Percentiles rank a stretch among this genome's conserved stretches.
phyloP scores from a whole-genome alignment of 352 stramenopile genomes.

The Paralagenidium karlingii region DNA sequence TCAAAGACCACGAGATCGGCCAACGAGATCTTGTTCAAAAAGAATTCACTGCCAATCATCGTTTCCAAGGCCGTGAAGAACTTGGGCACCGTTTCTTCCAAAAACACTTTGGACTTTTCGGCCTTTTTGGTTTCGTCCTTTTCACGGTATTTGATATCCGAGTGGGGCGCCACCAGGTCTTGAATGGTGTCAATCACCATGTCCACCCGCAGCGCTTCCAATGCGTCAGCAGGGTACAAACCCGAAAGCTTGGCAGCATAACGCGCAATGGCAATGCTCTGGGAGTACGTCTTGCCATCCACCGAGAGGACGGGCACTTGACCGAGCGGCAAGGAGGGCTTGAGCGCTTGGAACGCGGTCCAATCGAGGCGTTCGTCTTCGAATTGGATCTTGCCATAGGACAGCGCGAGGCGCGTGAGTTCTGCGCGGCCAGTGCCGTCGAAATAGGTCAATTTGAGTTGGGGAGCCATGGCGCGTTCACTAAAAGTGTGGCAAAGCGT shows the following conservation, averaged over 20 bases:
- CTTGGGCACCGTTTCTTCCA: slow-evolving; percentile 10
- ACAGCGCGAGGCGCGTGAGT: slow-evolving; percentile 36
- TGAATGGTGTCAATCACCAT: slow-evolving; percentile 21
- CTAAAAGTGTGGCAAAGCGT: too few relatives aligned
- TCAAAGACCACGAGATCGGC: slow-evolving; percentile 9
- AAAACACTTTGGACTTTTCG: slow-evolving; percentile 13
- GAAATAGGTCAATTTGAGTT: slow-evolving; percentile 40
- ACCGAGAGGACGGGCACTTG: slow-evolving; percentile 36
- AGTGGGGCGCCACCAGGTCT: slow-evolving; percentile 13
- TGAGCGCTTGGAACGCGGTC: slow-evolving; percentile 16
- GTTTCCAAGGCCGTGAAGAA: slow-evolving; percentile 10
- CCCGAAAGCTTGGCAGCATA: slow-evolving; percentile 34
- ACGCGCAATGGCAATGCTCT: slow-evolving; percentile 41
- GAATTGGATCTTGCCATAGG: slow-evolving; percentile 27
- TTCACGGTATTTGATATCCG: slow-evolving; percentile 17
- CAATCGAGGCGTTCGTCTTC: slow-evolving; percentile 25
- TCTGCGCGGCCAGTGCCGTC: slow-evolving; percentile 24
- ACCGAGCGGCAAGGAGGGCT: slow-evolving; percentile 26
- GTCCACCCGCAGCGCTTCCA: slow-evolving; percentile 25
- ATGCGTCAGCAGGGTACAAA: slow-evolving; percentile 26
- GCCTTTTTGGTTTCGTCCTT: slow-evolving; percentile 20
- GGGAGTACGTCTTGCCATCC: slow-evolving; percentile 22
- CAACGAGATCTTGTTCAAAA: slow-evolving; percentile 15
- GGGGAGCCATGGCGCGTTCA: neutral
- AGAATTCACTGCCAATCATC: slow-evolving; percentile 11